Percentiles rank a stretch among this genome's conserved stretches.
Evolutionary conservation across 176 grass and related monocot species (phyloP).

Genomic region (Puccinellia tenuiflora): DNA sequence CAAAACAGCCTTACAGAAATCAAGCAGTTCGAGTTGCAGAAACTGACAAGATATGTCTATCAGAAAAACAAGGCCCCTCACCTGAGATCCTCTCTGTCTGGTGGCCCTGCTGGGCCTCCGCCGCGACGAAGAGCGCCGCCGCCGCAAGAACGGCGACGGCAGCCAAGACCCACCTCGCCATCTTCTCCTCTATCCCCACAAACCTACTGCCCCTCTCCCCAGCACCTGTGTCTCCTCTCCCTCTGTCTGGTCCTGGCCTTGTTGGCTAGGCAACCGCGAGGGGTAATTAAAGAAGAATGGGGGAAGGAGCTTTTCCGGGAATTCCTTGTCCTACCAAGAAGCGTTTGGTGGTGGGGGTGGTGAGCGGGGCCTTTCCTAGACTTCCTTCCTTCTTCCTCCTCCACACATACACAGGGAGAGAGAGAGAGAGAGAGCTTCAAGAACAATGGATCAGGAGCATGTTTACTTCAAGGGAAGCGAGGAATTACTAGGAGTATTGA

Average conservation of each 20-base stretch:
- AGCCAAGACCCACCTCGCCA: conserved; percentile 44
- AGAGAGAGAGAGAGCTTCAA: background rate
- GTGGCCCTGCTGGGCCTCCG: conserved; percentile 53
- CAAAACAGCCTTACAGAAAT: background rate
- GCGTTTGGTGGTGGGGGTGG: conserved; percentile 42
- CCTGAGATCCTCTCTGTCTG: conserved; percentile 86
- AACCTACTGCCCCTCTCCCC: background rate
- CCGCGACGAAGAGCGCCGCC: conserved; percentile 25
- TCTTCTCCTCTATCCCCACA: conserved; percentile 38
- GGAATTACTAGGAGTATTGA: background rate
- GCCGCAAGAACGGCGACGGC: conserved; percentile 41
- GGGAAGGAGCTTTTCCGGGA: conserved; percentile 31
- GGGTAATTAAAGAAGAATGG: conserved; percentile 41
- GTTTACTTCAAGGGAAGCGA: conserved; percentile 7
- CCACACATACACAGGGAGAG: background rate
- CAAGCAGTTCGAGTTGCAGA: conserved; percentile 1
- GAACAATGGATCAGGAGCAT: conserved; percentile 15
- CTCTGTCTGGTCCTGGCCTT: background rate
- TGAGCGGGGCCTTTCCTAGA: conserved; percentile 43
- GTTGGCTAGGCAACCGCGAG: conserved; percentile 21
- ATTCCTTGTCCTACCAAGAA: conserved; percentile 38
- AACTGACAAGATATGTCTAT: conserved; percentile 11
- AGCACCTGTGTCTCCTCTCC: conserved; percentile 17
- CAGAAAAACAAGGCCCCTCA: conserved; percentile 30
- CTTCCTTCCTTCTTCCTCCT: conserved; percentile 38